A percentile compares a stretch with the other conserved stretches of the same genome.
Evolutionary conservation across 2,329 filamentous ascomycete genomes (phyloP).

Genomic region (Venturia aucupariae): DNA sequence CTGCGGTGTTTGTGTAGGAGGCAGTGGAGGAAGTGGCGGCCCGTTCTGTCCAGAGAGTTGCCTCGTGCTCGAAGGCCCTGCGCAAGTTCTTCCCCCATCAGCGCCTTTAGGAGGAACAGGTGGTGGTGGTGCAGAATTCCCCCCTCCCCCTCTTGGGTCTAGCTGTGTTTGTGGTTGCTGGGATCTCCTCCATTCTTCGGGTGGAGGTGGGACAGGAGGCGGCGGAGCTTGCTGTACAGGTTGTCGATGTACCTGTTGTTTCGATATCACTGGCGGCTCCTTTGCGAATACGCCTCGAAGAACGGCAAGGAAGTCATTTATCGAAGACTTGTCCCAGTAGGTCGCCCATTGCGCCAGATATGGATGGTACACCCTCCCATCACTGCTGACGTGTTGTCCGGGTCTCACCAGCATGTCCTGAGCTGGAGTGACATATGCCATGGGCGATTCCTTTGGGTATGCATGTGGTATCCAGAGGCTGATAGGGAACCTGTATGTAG

Average conservation of each 20-base stretch:
- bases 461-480: conserved; percentile 87
- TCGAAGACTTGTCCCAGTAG: conserved; percentile 83
- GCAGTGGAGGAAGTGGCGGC: conserved; percentile 9
- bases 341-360: conserved; percentile 85
- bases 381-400: conserved; percentile 88
- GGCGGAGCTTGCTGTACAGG: conserved; percentile 41
- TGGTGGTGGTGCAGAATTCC: conserved; percentile 21
- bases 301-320: conserved; percentile 74
- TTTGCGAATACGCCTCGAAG: conserved; percentile 84
- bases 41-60: neutral
- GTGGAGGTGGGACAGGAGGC: conserved; percentile 61
- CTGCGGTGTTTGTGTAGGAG: neutral
- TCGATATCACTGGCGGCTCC: conserved; percentile 82
- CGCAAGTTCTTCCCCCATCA: neutral
- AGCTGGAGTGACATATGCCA: conserved; percentile 82
- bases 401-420: conserved; percentile 83
- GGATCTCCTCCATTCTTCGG: conserved; percentile 44
- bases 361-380: conserved; percentile 90
- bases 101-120: conserved; percentile 22
- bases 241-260: conserved; percentile 35
- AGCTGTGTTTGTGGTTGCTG: conserved; percentile 20
- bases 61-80: neutral
- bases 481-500: conserved; percentile 82
- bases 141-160: neutral
- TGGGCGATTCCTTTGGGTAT: conserved; percentile 77